Evolutionary conservation across 2,329 filamentous ascomycete species (phyloP), one percentile per base, ranked within the genome.

Genomic region (Aspergillus hiratsukae): DNA sequence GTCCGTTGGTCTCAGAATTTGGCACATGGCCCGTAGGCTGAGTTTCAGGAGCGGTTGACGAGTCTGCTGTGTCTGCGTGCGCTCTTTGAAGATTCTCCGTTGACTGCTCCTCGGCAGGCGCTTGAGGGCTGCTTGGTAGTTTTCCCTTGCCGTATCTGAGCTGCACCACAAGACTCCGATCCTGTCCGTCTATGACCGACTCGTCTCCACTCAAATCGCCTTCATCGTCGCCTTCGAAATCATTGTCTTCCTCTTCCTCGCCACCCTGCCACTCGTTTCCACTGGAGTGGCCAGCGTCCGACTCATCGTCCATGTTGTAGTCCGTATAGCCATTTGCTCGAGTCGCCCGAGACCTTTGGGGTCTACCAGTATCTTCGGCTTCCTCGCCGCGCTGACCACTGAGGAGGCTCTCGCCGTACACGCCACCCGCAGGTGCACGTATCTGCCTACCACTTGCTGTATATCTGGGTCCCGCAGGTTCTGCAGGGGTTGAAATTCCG

Each of bases 371-470:
- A 52, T 73, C 69, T 57, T 77, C 73, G 2, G 78, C 80, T 23
- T 74, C 77, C 25, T 75, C 78, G 31, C 75, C 74, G 23, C 75
- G 58, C 61, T 83, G 81, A 41, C 81, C 82, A 63, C 79, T 82
- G 17, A 87, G 76, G 56, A 87, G 68, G 31, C 73, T 75, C 66
- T 82, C 81, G 10, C 81, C 81, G 64, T 83, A 83, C 21, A 76
- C 62, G n/a, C 81, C 81, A 41, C 80, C 80, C n/a, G 79, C 72
- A 48, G 80, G 76, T 55, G 70, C 75, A 62, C 75, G 80, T 61
- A 96, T 86, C 69, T 96, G 91, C 23, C 94, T 86, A 23, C 94
- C 94, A 70, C 91, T 96, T 23, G 90, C 87, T 3, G 94, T 97
- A 51, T 86, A 82, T 11, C 80, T 82, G 51, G 81, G 89, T 78